A percentile compares a stretch with the other conserved stretches of the same genome.
phyloP scores from a whole-genome alignment of 148 eudicot genomes.

The Nepenthes mirabilis region DNA sequence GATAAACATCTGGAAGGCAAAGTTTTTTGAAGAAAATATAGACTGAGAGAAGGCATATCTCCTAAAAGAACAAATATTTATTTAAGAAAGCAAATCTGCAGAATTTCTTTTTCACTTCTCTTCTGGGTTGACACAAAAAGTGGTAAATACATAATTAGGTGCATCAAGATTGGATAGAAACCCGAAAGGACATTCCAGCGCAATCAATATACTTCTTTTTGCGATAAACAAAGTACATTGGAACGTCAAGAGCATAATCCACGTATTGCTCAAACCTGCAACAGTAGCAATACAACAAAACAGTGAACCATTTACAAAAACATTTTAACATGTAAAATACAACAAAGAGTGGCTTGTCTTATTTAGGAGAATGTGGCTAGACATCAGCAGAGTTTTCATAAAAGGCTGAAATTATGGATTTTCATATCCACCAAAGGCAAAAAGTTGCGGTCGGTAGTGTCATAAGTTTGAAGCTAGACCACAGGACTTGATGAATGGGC shows the following conservation, averaged over 20 bases:
- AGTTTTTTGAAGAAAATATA: background rate
- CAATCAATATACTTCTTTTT: constrained; percentile 79
- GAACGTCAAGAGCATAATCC: constrained; percentile 93
- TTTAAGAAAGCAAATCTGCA: background rate
- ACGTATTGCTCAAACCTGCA: constrained; percentile 92
- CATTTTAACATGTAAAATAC: background rate
- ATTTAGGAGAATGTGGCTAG: too few species aligned
- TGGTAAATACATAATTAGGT: background rate
- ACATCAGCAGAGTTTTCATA: too few species aligned
- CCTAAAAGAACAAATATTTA: background rate
- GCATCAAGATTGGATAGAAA: constrained; percentile 18
- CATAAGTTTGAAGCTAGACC: too few species aligned
- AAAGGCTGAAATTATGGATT: too few species aligned
- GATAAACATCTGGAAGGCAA: background rate
- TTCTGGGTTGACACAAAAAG: background rate
- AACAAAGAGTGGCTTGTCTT: too few species aligned
- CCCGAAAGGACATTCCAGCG: constrained; percentile 88
- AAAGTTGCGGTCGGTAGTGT: too few species aligned
- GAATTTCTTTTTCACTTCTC: background rate
- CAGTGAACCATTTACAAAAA: background rate
- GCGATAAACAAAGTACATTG: constrained; percentile 90
- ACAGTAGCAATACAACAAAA: constrained; percentile 3
- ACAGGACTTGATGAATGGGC: too few species aligned
- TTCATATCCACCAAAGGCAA: too few species aligned
- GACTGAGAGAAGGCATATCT: background rate